Evolutionary conservation across 768 basidiomycete genomes (phyloP).

Genomic region (Galerina marginata): DNA sequence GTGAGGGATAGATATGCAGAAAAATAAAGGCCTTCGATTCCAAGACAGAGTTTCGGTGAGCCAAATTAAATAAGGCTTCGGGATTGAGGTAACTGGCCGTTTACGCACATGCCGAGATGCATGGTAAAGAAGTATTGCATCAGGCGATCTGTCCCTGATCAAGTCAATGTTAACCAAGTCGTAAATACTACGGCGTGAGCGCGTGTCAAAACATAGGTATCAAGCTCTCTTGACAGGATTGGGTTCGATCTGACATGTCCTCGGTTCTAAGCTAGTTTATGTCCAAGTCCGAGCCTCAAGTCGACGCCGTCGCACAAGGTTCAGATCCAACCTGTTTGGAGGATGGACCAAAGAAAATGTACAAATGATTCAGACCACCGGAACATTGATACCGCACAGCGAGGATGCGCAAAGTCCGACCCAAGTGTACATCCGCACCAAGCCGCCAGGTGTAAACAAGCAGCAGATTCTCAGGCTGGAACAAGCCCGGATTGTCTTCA

Average conservation of each 20-base stretch:
- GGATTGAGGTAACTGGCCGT: slow-evolving; percentile 25
- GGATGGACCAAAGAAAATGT: too few relatives aligned
- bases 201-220: slow-evolving; percentile 24
- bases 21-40: slow-evolving; percentile 23
- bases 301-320: background rate
- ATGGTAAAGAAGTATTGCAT: slow-evolving; percentile 29
- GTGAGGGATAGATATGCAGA: slow-evolving; percentile 18
- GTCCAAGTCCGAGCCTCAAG: background rate
- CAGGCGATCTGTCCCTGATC: slow-evolving; percentile 40
- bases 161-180: slow-evolving; percentile 21
- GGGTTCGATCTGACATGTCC: slow-evolving; percentile 17
- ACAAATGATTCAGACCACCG: too few relatives aligned
- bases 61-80: slow-evolving; percentile 31
- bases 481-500: background rate
- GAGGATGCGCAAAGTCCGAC: too few relatives aligned
- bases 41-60: slow-evolving; percentile 22
- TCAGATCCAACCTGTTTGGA: background rate
- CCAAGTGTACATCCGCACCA: too few relatives aligned
- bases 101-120: slow-evolving; percentile 29
- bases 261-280: slow-evolving; percentile 11
- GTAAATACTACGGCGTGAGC: slow-evolving; percentile 16
- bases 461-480: background rate
- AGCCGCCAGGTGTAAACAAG: background rate
- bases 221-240: slow-evolving; percentile 11
- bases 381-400: too few relatives aligned